Evolutionary conservation across 176 grass and related monocot species (phyloP), one percentile per base, ranked within the genome.

Genomic region (Phyllostachys edulis): DNA sequence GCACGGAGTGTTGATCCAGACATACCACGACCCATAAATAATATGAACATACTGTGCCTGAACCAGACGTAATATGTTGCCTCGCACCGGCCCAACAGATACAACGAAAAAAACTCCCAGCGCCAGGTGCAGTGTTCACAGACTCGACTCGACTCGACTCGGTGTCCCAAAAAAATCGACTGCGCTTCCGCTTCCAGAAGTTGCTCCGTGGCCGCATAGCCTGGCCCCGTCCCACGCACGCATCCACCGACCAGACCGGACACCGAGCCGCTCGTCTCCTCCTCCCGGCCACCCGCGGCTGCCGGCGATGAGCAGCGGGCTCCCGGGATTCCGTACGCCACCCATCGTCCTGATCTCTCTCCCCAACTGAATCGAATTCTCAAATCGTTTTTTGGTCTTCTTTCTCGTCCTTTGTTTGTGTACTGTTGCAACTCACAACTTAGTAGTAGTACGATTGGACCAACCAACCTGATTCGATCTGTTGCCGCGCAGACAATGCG

Each of bases 241-340:
- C 36, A 61, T 71, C 82, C 70, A 81, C 68, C 69, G 63, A 86
- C 55, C n/a, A 38, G 83, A 34, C 34, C 75, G 18, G 54, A 5
- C 39, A 46, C 24, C 7, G 40, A 65, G 49, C 71, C 29, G 21
- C 63, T 62, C 63, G 52, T 51, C 65, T 45, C 36, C 65, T 39
- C 52, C 80, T 15, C 45, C 11, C 71, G 11, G 36, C 36, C 67
- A 42, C 11, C 44, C 73, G 39, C 73, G 65, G 55, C 17, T 49
- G 65, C 46, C 76, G 89, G 79, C 82, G 95, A 98, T 98, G 92
- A 98, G 86, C 89, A 92, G 90, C 69, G 96, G 91, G 7, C 82
- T 94, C 27, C 94, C 96, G 20, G 96, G 96, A 11, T 95, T 98
- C 60, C 91, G 96, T 98, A 90, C 76, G 87, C 45, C 12, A 0